A percentile compares a stretch with the other conserved stretches of the same genome.
Conservation (phyloP, 1,284 basidiomycete species). For the Sanghuangporus baumii region DNA sequence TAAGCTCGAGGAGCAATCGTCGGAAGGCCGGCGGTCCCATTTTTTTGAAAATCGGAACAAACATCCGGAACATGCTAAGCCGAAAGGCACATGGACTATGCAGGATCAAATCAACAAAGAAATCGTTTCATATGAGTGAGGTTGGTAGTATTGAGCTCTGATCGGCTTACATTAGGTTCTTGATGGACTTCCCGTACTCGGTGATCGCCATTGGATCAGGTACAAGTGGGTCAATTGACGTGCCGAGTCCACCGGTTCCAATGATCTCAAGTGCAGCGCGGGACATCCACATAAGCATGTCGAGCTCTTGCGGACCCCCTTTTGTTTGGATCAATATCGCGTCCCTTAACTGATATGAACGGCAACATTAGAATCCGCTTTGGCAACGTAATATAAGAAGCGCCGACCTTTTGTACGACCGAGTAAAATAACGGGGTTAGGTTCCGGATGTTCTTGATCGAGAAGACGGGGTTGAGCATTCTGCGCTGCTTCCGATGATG, state of each 20-base stretch:
- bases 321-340: constrained; percentile 14
- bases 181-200: constrained; percentile 17
- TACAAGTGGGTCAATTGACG: constrained; percentile 16
- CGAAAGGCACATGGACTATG: constrained; percentile 15
- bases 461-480: constrained; percentile 20
- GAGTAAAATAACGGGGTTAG: constrained; percentile 16
- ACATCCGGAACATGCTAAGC: constrained; percentile 18
- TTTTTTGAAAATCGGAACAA: constrained; percentile 14
- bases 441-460: constrained; percentile 18
- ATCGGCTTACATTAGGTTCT: constrained; percentile 15
- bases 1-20: constrained; percentile 14
- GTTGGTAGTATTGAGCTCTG: neutral
- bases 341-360: constrained; percentile 11
- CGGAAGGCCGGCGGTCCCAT: constrained; percentile 15
- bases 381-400: neutral
- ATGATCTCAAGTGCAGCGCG: constrained; percentile 18
- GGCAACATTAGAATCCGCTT: neutral
- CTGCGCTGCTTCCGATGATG: constrained; percentile 18
- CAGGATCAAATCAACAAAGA: neutral
- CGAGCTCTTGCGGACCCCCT: constrained; percentile 11
- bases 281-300: constrained; percentile 19
- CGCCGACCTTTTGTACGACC: constrained; percentile 15
- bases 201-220: constrained; percentile 15
- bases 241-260: constrained; percentile 17
- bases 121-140: neutral